Base-by-base conservation (phyloP, 805 yeast genomes). In the Suhomyces prunicola region DNA sequence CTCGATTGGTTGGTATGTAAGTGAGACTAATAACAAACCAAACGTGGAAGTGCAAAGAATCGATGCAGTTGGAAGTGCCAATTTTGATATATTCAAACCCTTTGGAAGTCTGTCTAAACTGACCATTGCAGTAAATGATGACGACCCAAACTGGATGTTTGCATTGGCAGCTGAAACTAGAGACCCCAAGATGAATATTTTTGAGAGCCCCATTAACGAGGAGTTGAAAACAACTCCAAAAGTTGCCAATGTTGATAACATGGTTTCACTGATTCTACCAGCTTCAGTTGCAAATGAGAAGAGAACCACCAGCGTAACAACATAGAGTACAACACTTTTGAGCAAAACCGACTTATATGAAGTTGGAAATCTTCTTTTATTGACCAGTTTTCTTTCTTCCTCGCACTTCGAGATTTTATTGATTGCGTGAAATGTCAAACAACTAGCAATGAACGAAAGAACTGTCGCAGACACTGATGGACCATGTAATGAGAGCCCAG, bases 301-400 rank as follows among this genome's bases (percentile, higher is more conserved):
- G 8, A 39, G 6, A 17, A 19, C 13, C 42, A 19, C 22, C 12
- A 39, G 9, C 7, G 42, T 17, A 39, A 10, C n/a, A 39, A 39
- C 42, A 17, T 39, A 39, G 12, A 10, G 24, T 17, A 17, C 9
- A 9, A 39, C 19, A 17, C 24, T 19, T 39, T 39, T 39, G 13
- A 33, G 6, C 17, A 33, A 33, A n/a, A 33, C 36, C n/a, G 36
- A 33, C 17, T n/a, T 33, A 2, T n/a, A n/a, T n/a, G 36, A 33
- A n/a, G 36, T 6, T 33, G 36, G 17, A 12, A 0, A 33, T n/a
- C 36, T 33, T 33, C 17, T n/a, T 33, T 33, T 33, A 15, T 39
- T 39, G 13, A 39, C 42, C 12, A 83, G 24, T 17, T 39, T 39
- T 24, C 72, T 79, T 57, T 86, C 88, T 54, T 39, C 23, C 42